A percentile compares a stretch with the other conserved stretches of the same genome.
These are phyloP conservation scores for Metarhizium humberi DNA, from an alignment of 2,329 filamentous ascomycete genomes.

Conservation along the genomic window DNA sequence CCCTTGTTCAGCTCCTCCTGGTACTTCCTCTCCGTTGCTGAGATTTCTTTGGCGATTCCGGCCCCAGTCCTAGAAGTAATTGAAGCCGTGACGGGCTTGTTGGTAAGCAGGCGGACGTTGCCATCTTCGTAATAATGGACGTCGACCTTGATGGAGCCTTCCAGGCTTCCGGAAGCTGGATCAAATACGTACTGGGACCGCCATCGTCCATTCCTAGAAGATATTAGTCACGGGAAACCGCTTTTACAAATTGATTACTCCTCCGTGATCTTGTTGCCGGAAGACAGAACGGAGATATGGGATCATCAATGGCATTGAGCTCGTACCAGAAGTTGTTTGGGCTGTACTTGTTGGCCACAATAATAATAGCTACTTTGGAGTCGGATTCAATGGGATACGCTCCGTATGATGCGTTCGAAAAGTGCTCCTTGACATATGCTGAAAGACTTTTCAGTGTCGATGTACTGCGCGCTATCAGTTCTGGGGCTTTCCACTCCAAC, in stretches of 20 bases:
- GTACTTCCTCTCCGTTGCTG: slow-evolving; percentile 76
- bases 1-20: slow-evolving; percentile 92
- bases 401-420: slow-evolving; percentile 69
- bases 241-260: no score
- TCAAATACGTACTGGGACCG: slow-evolving; percentile 77
- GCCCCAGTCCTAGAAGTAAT: slow-evolving; percentile 54
- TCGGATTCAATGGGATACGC: slow-evolving; percentile 75
- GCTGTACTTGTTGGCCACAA: slow-evolving; percentile 94
- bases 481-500: background rate
- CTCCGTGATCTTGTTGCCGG: background rate
- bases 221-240: background rate
- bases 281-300: background rate
- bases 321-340: slow-evolving; percentile 91
- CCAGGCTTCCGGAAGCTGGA: slow-evolving; percentile 57
- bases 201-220: slow-evolving; percentile 83
- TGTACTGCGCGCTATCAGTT: slow-evolving; percentile 46
- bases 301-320: background rate
- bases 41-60: slow-evolving; percentile 70
- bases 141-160: slow-evolving; percentile 80
- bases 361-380: slow-evolving; percentile 65
- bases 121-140: slow-evolving; percentile 99
- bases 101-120: slow-evolving; percentile 89
- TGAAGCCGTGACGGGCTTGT: slow-evolving; percentile 59
- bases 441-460: slow-evolving; percentile 71
- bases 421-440: slow-evolving; percentile 79